A percentile compares a stretch with the other conserved stretches of the same genome.
Evolutionary conservation across 345 rosid species (phyloP).

Genomic region (Acer negundo): DNA sequence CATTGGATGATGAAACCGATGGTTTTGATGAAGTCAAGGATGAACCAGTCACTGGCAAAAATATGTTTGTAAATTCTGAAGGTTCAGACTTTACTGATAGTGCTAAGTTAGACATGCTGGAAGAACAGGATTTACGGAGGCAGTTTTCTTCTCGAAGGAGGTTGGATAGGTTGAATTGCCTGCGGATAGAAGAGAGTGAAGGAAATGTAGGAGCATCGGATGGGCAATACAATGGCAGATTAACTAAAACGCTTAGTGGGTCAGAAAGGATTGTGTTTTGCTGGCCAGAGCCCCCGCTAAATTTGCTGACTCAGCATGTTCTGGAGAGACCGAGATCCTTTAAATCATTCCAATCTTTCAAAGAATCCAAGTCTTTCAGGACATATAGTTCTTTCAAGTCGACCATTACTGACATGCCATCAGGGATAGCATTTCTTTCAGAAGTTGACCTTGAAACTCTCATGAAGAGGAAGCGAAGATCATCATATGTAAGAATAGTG

Average conservation of each 20-base stretch:
- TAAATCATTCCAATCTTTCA: slow-evolving; percentile 54
- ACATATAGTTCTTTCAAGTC: slow-evolving; percentile 66
- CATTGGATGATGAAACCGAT: slow-evolving; percentile 57
- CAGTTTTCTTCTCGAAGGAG: slow-evolving; percentile 62
- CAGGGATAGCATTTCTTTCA: slow-evolving; percentile 55
- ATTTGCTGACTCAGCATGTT: slow-evolving; percentile 58
- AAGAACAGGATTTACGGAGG: slow-evolving; percentile 48
- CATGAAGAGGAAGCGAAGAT: slow-evolving; percentile 68
- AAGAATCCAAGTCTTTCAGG: slow-evolving; percentile 55
- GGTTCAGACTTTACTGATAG: slow-evolving; percentile 15
- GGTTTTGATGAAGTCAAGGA: slow-evolving; percentile 27
- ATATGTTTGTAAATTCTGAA: slow-evolving; percentile 1
- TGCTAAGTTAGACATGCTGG: slow-evolving; percentile 31
- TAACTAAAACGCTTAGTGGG: slow-evolving; percentile 65
- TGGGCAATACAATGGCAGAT: slow-evolving; percentile 30
- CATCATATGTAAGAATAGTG: slow-evolving; percentile 70
- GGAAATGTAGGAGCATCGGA: slow-evolving; percentile 20
- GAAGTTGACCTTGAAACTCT: slow-evolving; percentile 66
- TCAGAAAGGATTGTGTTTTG: slow-evolving; percentile 73
- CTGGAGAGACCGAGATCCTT: slow-evolving; percentile 67
- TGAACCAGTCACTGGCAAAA: slow-evolving; percentile 10
- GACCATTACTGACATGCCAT: slow-evolving; percentile 33
- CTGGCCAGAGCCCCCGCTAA: slow-evolving; percentile 90
- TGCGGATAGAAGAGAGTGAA: slow-evolving; percentile 40
- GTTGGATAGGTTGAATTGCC: slow-evolving; percentile 66